These are phyloP conservation scores for Ustilago trichophora DNA, from an alignment of 1,284 basidiomycete species.

Conservation along the genomic window DNA sequence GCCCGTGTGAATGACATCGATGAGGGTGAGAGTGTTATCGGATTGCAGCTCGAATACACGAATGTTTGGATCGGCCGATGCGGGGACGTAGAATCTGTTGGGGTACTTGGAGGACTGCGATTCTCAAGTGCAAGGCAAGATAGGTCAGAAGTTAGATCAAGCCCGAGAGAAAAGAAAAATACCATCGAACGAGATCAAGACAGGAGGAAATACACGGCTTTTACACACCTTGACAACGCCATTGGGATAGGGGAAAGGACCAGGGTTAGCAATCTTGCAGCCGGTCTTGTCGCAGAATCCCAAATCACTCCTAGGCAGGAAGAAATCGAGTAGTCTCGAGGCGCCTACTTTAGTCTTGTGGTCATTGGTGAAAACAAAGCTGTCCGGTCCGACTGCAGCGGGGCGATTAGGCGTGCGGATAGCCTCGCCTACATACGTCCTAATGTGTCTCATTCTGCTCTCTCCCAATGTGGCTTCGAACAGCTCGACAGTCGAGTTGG, in stretches of 20 bases:
- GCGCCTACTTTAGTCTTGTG: constrained; percentile 45
- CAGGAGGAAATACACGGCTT: too few species aligned
- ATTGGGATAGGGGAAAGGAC: constrained; percentile 44
- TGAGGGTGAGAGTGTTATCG: constrained; percentile 38
- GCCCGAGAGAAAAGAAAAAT: too few species aligned
- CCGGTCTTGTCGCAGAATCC: constrained; percentile 50
- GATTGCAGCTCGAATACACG: constrained; percentile 48
- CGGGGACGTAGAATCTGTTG: constrained; percentile 36
- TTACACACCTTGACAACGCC: constrained; percentile 26
- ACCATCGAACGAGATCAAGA: too few species aligned
- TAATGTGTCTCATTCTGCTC: constrained; percentile 71
- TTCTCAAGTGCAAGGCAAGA: too few species aligned
- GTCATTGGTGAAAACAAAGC: constrained; percentile 59
- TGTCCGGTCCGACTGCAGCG: constrained; percentile 69
- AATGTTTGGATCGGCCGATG: constrained; percentile 35
- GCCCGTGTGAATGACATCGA: constrained; percentile 47
- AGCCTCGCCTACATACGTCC: constrained; percentile 72
- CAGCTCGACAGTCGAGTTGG: constrained; percentile 77
- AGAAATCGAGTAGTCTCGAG: constrained; percentile 24
- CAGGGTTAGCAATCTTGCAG: constrained; percentile 51
- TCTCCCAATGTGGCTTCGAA: constrained; percentile 73
- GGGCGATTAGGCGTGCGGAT: constrained; percentile 78
- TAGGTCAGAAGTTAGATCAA: background rate
- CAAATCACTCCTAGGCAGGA: constrained; percentile 34
- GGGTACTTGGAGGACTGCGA: constrained; percentile 25